These are phyloP conservation scores for Tetraselmis chui DNA, from an alignment of 139 green algal genomes.

Conservation along the genomic window DNA sequence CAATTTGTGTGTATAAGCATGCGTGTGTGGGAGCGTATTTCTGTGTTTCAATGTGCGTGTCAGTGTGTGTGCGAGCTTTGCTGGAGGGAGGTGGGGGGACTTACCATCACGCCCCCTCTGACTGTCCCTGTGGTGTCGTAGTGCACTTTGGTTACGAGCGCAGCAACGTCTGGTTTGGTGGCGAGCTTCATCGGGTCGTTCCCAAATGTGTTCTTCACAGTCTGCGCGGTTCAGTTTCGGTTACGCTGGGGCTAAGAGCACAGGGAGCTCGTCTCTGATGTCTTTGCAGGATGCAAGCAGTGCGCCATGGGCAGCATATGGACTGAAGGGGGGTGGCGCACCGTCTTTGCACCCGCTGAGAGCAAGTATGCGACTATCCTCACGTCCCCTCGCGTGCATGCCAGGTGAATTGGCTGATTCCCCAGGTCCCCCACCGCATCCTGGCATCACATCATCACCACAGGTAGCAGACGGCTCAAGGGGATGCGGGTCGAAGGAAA, in stretches of 20 bases:
- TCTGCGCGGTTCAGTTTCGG: not conserved
- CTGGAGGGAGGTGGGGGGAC: too few species aligned
- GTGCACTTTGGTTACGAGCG: not conserved
- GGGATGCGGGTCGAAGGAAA: not conserved
- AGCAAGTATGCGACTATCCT: not conserved
- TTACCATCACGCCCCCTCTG: too few species aligned
- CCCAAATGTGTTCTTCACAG: not conserved
- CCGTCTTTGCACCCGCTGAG: not conserved
- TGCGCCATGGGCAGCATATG: not conserved
- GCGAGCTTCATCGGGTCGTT: not conserved
- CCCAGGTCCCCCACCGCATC: slow-evolving; percentile 40
- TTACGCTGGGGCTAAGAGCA: not conserved
- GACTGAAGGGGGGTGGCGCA: not conserved
- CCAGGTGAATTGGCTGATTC: slow-evolving; percentile 47
- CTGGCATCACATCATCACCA: not conserved
- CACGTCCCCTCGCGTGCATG: slow-evolving; percentile 4
- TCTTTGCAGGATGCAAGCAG: too few species aligned
- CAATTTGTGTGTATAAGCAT: too few species aligned
- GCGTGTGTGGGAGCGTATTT: too few species aligned
- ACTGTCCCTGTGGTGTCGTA: not conserved
- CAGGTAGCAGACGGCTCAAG: not conserved
- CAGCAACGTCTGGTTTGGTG: not conserved
- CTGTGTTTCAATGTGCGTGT: too few species aligned
- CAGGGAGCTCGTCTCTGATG: too few species aligned
- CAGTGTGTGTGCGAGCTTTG: too few species aligned